Conservation (phyloP, 23 red algal species). For the Pyropia yezoensis region DNA sequence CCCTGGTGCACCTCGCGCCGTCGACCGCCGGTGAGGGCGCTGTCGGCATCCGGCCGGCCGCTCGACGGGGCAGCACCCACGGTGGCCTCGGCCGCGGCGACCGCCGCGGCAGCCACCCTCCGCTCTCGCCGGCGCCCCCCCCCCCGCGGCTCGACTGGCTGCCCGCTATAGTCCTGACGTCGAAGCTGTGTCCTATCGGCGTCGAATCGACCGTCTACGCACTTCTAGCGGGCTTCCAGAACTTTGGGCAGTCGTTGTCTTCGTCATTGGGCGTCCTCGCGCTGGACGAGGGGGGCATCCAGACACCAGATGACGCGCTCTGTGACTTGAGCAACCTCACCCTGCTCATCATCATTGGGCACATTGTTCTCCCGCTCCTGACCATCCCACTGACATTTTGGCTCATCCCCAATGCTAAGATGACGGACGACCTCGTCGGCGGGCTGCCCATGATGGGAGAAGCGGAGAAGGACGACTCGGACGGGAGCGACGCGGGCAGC, state of each 20-base stretch:
- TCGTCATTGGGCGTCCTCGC: slow-evolving; percentile 37
- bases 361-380: slow-evolving; percentile 35
- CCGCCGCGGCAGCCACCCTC: no score
- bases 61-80: no score
- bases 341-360: slow-evolving; percentile 41
- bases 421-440: slow-evolving; percentile 47
- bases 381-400: slow-evolving; percentile 45
- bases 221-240: slow-evolving; percentile 47
- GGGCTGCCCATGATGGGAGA: no score
- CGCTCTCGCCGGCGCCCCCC: no score
- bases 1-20: no score
- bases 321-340: slow-evolving; percentile 57
- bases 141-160: slow-evolving; percentile 49
- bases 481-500: no score
- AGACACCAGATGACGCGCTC: slow-evolving; percentile 9
- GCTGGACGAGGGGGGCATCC: slow-evolving; percentile 29
- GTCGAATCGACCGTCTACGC: slow-evolving; percentile 68
- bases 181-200: slow-evolving; percentile 46
- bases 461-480: no score
- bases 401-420: slow-evolving; percentile 36
- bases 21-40: no score
- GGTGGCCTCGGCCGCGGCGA: no score
- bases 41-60: no score
- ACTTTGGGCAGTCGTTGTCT: slow-evolving; percentile 30
- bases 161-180: slow-evolving; percentile 60